Conservation (phyloP, 257 asterid genomes). For the Rauvolfia tetraphylla region DNA sequence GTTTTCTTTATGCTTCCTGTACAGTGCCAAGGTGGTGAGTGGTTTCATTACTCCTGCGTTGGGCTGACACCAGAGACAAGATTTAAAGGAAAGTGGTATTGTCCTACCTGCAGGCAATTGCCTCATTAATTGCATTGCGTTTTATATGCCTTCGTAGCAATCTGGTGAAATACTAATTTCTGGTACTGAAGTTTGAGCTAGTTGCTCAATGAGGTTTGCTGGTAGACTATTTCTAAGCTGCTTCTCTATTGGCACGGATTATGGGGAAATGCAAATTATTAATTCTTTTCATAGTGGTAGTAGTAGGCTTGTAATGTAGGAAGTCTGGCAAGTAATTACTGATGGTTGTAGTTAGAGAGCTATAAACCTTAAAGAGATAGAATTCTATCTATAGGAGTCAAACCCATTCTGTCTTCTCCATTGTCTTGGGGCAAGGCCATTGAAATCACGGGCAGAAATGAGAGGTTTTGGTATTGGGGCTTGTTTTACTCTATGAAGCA, state of each 20-base stretch:
- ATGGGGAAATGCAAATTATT: background rate
- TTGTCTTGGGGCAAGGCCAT: background rate
- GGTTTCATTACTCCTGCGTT: constrained; percentile 98
- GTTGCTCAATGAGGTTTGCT: background rate
- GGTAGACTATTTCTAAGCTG: background rate
- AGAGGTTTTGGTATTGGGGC: background rate
- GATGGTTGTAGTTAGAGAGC: background rate
- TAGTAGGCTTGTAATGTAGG: background rate
- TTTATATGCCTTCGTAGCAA: background rate
- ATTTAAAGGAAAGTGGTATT: constrained; percentile 94
- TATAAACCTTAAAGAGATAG: background rate
- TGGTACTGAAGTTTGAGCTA: background rate
- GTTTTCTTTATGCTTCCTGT: background rate
- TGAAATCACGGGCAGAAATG: background rate
- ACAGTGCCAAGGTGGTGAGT: constrained; percentile 99
- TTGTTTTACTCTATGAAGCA: background rate
- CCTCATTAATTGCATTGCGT: background rate
- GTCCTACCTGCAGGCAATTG: constrained; percentile 73
- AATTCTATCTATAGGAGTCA: background rate
- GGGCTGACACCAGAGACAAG: constrained; percentile 95
- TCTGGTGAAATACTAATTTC: background rate
- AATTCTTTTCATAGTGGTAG: background rate
- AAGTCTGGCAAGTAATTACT: background rate
- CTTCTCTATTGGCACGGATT: background rate
- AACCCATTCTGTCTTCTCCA: background rate